phyloP scores from a whole-genome alignment of 441 rosid genomes.

The Erodium trifolium region DNA sequence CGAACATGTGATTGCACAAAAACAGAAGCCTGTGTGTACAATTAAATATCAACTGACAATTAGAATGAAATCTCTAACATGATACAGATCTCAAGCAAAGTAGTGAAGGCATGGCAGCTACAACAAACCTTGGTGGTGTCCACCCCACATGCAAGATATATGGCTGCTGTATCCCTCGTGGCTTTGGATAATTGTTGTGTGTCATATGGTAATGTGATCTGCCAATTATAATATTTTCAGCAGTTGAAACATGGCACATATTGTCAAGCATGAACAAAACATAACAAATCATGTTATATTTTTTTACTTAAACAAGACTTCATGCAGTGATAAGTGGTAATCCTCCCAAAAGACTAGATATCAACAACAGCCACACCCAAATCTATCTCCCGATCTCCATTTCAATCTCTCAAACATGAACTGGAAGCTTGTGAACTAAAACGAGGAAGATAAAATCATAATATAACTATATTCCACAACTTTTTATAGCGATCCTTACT shows the following conservation, averaged over 20 bases:
- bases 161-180: constrained; percentile 77
- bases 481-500: too few relatives aligned
- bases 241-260: constrained; percentile 5
- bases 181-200: constrained; percentile 55
- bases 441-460: too few relatives aligned
- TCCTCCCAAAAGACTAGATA: too few relatives aligned
- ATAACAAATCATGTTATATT: not conserved
- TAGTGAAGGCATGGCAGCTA: constrained; percentile 2
- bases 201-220: constrained; percentile 81
- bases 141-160: constrained; percentile 85
- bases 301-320: not conserved
- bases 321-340: too few relatives aligned
- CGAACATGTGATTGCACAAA: constrained; percentile 84
- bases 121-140: constrained; percentile 57
- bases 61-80: constrained; percentile 8
- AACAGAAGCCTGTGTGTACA: constrained; percentile 64
- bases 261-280: constrained; percentile 2
- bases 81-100: not conserved
- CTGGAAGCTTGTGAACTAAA: too few relatives aligned
- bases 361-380: too few relatives aligned
- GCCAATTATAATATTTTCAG: constrained; percentile 6
- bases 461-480: too few relatives aligned
- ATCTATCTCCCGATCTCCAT: too few relatives aligned
- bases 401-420: too few relatives aligned
- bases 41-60: constrained; percentile 16